Evolutionary conservation across 352 stramenopile genomes (phyloP).

Genomic region (Globisporangium orthogonon): DNA sequence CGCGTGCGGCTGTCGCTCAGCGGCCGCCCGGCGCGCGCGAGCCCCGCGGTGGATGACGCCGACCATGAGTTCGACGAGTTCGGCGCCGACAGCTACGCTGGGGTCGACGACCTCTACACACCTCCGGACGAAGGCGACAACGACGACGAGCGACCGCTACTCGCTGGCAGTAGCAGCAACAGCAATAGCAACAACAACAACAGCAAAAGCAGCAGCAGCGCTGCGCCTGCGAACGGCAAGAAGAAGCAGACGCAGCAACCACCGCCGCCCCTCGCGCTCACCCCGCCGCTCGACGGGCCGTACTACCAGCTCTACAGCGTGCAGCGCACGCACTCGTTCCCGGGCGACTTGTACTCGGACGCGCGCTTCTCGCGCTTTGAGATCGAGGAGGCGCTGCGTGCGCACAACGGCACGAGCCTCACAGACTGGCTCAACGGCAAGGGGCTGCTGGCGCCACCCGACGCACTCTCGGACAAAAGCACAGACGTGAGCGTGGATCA

Average conservation of each 20-base stretch:
- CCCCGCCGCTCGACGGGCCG: background rate
- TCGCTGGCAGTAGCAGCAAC: constrained; percentile 3
- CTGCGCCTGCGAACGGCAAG: background rate
- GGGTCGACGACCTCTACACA: constrained; percentile 6
- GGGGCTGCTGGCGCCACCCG: constrained; percentile 22
- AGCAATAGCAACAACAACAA: no score
- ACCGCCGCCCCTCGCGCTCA: background rate
- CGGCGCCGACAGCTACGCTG: constrained; percentile 9
- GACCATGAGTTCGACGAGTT: constrained; percentile 13
- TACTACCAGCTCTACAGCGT: constrained; percentile 37
- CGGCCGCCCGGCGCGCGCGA: constrained; percentile 8
- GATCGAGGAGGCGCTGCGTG: constrained; percentile 63
- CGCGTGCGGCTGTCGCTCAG: constrained; percentile 13
- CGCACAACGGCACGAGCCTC: constrained; percentile 58
- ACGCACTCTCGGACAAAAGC: constrained; percentile 13
- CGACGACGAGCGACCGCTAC: background rate
- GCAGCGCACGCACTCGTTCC: constrained; percentile 75
- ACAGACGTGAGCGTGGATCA: constrained; percentile 38
- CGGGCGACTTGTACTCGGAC: constrained; percentile 66
- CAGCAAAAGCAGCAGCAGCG: no score
- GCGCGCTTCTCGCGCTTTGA: constrained; percentile 71
- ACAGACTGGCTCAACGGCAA: constrained; percentile 57
- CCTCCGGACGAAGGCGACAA: background rate
- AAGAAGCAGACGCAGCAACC: background rate
- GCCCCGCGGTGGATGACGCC: constrained; percentile 1